These are phyloP conservation scores for Pneumocystis oryctolagi DNA, from an alignment of 1,139 yeast genomes.

Conservation along the genomic window DNA sequence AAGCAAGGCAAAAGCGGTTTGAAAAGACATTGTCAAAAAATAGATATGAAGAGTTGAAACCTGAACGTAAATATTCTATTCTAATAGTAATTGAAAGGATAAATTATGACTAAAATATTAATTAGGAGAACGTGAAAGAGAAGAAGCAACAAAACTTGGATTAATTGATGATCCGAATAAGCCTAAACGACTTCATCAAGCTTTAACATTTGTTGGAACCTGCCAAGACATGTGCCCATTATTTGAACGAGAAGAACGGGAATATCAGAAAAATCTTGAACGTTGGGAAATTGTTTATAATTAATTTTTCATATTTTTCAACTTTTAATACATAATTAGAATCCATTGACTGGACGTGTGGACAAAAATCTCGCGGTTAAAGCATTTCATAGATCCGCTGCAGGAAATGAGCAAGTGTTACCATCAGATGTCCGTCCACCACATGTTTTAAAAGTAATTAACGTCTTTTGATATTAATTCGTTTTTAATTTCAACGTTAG, in stretches of 20 bases:
- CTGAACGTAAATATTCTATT: not conserved
- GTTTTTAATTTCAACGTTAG: conserved; percentile 1
- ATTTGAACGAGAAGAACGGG: conserved; percentile 79
- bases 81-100: not conserved
- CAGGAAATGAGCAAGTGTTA: conserved; percentile 94
- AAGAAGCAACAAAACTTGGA: conserved; percentile 65
- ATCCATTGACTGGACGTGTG: conserved; percentile 42
- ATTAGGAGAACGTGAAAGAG: conserved; percentile 52
- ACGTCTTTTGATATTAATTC: not conserved
- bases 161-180: conserved; percentile 79
- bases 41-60: not conserved
- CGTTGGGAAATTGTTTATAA: conserved; percentile 45
- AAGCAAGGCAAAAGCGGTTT: not conserved
- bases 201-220: conserved; percentile 73
- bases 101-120: not conserved
- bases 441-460: conserved; percentile 34
- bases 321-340: not conserved
- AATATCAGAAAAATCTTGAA: conserved; percentile 76
- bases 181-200: conserved; percentile 69
- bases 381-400: conserved; percentile 93
- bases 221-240: conserved; percentile 92
- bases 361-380: conserved; percentile 58
- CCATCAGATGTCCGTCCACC: conserved; percentile 98
- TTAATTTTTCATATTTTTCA: not conserved
- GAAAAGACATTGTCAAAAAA: not conserved